Evolutionary conservation across 2,329 filamentous ascomycete genomes (phyloP).

Genomic region (Harringtonia lauricola): DNA sequence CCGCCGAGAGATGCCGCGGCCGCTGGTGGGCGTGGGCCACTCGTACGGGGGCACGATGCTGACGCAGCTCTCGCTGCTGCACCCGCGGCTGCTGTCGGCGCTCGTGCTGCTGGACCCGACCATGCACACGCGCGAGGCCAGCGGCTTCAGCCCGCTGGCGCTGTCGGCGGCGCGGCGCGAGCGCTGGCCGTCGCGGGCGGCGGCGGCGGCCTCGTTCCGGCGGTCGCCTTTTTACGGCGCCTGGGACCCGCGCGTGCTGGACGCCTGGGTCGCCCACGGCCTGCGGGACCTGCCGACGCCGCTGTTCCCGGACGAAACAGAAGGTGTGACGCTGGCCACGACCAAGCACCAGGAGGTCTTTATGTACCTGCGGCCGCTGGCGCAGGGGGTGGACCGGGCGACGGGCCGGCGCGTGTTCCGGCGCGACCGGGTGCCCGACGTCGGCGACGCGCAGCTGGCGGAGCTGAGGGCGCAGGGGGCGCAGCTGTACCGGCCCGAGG

Average conservation of each 20-base stretch:
- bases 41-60: constrained; percentile 76
- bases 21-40: constrained; percentile 76
- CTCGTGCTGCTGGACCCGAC: constrained; percentile 80
- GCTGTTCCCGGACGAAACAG: constrained; percentile 39
- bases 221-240: constrained; percentile 64
- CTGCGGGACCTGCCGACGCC: constrained; percentile 62
- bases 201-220: constrained; percentile 55
- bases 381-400: constrained; percentile 27
- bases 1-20: constrained; percentile 66
- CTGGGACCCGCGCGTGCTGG: constrained; percentile 75
- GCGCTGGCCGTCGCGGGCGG: constrained; percentile 65
- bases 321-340: constrained; percentile 64
- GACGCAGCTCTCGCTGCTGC: constrained; percentile 58
- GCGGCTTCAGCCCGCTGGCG: constrained; percentile 32
- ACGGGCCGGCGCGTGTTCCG: constrained; percentile 27
- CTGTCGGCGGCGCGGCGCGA: constrained; percentile 66
- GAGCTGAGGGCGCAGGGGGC: constrained; percentile 21
- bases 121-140: constrained; percentile 37
- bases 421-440: constrained; percentile 31
- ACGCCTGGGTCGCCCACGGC: constrained; percentile 61
- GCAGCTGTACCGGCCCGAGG: constrained; percentile 60
- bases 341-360: constrained; percentile 83
- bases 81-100: constrained; percentile 68
- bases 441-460: constrained; percentile 25
- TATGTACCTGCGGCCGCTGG: constrained; percentile 58